Evolutionary conservation across 345 rosid species (phyloP), one percentile per base, ranked within the genome.

Genomic region (Lenwebbia sp.): DNA sequence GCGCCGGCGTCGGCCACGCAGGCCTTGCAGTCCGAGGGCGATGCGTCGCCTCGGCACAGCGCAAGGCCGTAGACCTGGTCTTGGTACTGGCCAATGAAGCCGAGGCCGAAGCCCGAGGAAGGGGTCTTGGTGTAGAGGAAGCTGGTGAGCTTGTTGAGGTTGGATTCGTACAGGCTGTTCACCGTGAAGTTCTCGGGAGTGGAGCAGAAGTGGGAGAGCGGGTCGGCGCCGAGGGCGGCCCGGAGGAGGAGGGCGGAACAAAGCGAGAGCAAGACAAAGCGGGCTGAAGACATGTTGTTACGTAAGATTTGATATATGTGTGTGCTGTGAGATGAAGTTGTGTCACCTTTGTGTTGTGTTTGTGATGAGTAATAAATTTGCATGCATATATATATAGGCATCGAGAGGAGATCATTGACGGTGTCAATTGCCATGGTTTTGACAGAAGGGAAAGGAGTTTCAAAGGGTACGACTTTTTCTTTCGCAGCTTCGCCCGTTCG

Each of bases 191-290:
- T 91, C 49, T 90, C 93, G 19, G 89, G 82, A 87, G 87, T 85
- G 10, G 91, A 91, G 84, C 98, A 94, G 4, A 65, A 86, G 86
- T 88, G 92, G 87, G 49, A 92, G 86, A 94, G 91, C 54, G 91
- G 90, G 56, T 86, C 82, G 9, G 53, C 83, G 53, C 65, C 84
- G 2, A 83, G 56, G 84, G 85, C 90, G 1, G 86, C 49, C 54
- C 86, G 88, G 91, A 91, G 65, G 87, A 90, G 84, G 40, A 91
- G 86, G 70, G 89, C 83, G n/a, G 88, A 86, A 37, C 85, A 10
- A 5, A 86, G 53, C 65, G 19, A 78, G 33, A 88, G 83, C 55
- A 83, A 53, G 50, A 58, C 13, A 53, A 85, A 14, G 70, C 56
- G 54, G 23, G 52, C 87, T 25, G 88, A 65, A 85, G 89, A 84